Evolutionary conservation across 108 stramenopile species (phyloP).

Genomic region (Cyclostephanos tholiformis): DNA sequence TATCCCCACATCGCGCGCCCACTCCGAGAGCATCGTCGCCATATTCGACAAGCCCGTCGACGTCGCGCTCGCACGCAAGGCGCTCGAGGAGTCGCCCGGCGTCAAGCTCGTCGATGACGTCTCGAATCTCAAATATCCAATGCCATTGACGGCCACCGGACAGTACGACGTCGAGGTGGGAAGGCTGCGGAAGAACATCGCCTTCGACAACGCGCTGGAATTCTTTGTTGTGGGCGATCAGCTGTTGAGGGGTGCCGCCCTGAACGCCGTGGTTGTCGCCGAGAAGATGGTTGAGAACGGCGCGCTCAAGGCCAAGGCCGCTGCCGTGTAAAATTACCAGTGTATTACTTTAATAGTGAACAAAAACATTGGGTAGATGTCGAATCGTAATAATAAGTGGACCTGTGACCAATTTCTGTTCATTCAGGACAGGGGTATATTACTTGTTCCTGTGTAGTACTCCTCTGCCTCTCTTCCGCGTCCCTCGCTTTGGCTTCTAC

Average conservation of each 20-base stretch:
- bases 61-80: constrained; percentile 75
- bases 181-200: constrained; percentile 76
- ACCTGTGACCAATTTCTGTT: neutral
- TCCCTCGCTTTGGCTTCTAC: no score
- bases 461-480: no score
- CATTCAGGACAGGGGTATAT: neutral
- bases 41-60: constrained; percentile 90
- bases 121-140: constrained; percentile 82
- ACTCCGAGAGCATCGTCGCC: constrained; percentile 94
- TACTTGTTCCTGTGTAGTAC: no score
- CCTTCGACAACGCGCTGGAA: constrained; percentile 94
- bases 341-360: neutral
- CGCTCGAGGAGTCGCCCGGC: constrained; percentile 77
- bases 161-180: constrained; percentile 96
- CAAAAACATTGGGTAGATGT: neutral
- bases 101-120: constrained; percentile 85
- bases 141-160: constrained; percentile 96
- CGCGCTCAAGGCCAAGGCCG: constrained; percentile 48
- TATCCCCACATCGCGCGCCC: constrained; percentile 97
- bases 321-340: constrained; percentile 11
- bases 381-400: neutral
- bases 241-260: constrained; percentile 94
- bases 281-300: constrained; percentile 91
- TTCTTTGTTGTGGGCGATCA: constrained; percentile 98
- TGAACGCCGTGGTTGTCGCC: constrained; percentile 96